A percentile compares a stretch with the other conserved stretches of the same genome.
Conservation (phyloP, 2,329 filamentous ascomycete species). For the Trichoderma sp. region DNA sequence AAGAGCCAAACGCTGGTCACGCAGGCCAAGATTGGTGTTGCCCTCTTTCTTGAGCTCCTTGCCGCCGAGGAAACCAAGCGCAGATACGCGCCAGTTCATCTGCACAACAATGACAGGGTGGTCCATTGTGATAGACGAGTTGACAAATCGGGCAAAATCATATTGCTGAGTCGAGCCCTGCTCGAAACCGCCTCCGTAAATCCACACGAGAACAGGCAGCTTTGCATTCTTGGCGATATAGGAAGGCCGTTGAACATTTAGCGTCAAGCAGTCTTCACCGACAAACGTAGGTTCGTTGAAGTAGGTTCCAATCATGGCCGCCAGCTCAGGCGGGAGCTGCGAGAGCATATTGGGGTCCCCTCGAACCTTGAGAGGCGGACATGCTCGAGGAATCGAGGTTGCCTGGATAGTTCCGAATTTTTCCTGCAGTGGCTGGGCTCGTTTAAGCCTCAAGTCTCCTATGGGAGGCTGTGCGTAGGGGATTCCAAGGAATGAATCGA, state of each 20-base stretch:
- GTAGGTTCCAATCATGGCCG: not conserved
- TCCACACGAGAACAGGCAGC: not conserved
- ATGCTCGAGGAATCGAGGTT: not conserved
- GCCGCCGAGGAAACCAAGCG: not conserved
- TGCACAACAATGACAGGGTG: not conserved
- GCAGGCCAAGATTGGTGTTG: not conserved
- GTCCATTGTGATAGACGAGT: not conserved
- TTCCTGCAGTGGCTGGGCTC: not conserved
- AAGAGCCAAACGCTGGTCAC: not conserved
- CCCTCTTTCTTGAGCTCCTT: not conserved
- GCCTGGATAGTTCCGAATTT: not conserved
- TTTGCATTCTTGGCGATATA: not conserved
- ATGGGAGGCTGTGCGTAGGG: not conserved
- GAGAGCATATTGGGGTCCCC: not conserved
- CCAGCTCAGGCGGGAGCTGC: not conserved
- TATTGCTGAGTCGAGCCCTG: not conserved
- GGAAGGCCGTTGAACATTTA: not conserved
- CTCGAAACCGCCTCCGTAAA: not conserved
- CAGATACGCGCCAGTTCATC: not conserved
- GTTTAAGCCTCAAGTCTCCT: not conserved
- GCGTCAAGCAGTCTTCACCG: not conserved
- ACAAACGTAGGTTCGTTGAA: not conserved
- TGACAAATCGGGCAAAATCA: not conserved
- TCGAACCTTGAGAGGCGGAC: not conserved
- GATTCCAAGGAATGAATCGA: not conserved